Percentiles rank a stretch among this genome's conserved stretches.
Evolutionary conservation across 306 rosid species (phyloP).

Genomic region (Acacia confusa): DNA sequence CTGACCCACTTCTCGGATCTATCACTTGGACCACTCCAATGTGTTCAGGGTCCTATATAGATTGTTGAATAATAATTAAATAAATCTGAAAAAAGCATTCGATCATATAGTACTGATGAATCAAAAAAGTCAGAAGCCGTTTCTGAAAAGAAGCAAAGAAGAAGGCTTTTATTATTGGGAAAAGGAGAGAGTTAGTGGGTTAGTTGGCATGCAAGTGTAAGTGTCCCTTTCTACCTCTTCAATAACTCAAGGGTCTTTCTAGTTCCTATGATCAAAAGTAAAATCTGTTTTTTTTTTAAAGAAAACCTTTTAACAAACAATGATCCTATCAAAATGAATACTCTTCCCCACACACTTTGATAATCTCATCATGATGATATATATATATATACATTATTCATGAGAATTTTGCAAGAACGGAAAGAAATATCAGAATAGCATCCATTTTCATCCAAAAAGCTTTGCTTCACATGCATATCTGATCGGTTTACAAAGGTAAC

Average conservation of each 20-base stretch:
- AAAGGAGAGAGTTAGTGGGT: conserved; percentile 29
- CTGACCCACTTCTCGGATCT: neutral
- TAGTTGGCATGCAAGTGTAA: neutral
- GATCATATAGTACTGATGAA: conserved; percentile 28
- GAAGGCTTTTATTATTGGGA: conserved; percentile 17
- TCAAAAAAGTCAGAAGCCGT: conserved; percentile 24
- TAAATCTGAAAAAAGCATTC: neutral
- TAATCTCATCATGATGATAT: neutral
- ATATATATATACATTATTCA: neutral
- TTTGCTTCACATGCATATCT: neutral
- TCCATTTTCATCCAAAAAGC: neutral
- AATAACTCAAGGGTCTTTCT: neutral
- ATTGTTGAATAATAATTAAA: neutral
- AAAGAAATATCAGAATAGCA: neutral
- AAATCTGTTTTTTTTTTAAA: too few species aligned
- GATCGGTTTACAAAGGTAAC: neutral
- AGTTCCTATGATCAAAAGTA: neutral
- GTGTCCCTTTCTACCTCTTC: neutral
- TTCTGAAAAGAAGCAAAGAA: conserved; percentile 26
- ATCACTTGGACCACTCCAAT: neutral
- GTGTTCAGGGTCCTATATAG: neutral
- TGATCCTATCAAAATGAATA: neutral
- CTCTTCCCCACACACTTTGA: neutral
- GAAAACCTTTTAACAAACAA: neutral
- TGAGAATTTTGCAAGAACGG: neutral